Percentiles rank a stretch among this genome's conserved stretches.
These are phyloP conservation scores for Pseudonectria buxi DNA, from an alignment of 2,329 filamentous ascomycete species.

Conservation along the genomic window DNA sequence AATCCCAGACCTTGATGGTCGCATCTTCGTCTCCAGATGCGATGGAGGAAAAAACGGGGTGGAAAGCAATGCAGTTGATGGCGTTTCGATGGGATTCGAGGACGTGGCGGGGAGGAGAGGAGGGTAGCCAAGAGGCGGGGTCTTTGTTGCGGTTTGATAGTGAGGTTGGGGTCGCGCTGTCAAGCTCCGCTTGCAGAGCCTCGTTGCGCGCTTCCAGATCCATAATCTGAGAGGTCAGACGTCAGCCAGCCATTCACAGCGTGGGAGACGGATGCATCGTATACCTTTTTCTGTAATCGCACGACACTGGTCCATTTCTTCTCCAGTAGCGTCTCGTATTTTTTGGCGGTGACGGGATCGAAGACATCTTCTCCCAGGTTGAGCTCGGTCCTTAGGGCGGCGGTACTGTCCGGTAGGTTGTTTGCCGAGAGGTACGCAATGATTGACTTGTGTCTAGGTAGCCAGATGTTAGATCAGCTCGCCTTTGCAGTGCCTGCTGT, in stretches of 20 bases:
- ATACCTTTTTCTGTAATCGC: conserved; percentile 87
- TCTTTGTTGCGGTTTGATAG: conserved; percentile 77
- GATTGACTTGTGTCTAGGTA: conserved; percentile 77
- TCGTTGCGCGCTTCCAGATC: conserved; percentile 75
- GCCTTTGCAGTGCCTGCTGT: conserved; percentile 9
- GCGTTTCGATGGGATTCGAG: conserved; percentile 76
- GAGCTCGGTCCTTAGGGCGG: conserved; percentile 70
- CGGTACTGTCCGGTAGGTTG: conserved; percentile 62
- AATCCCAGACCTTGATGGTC: conserved; percentile 97
- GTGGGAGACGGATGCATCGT: conserved; percentile 9
- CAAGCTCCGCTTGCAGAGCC: conserved; percentile 72
- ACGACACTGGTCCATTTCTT: conserved; percentile 99
- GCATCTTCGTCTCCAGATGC: conserved; percentile 88
- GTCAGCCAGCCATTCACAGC: conserved; percentile 3
- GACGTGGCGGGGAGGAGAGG: conserved; percentile 70
- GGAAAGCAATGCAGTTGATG: conserved; percentile 85
- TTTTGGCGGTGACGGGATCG: conserved; percentile 77
- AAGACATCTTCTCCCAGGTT: conserved; percentile 62
- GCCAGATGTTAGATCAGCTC: conserved; percentile 10
- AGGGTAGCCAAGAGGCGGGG: conserved; percentile 79
- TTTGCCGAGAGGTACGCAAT: conserved; percentile 78
- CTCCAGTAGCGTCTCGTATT: conserved; percentile 88
- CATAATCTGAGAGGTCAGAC: conserved; percentile 62
- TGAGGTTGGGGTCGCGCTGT: conserved; percentile 70
- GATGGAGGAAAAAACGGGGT: conserved; percentile 83